Conservation (phyloP, 2,329 filamentous ascomycete species). For the Fusarium concolor region DNA sequence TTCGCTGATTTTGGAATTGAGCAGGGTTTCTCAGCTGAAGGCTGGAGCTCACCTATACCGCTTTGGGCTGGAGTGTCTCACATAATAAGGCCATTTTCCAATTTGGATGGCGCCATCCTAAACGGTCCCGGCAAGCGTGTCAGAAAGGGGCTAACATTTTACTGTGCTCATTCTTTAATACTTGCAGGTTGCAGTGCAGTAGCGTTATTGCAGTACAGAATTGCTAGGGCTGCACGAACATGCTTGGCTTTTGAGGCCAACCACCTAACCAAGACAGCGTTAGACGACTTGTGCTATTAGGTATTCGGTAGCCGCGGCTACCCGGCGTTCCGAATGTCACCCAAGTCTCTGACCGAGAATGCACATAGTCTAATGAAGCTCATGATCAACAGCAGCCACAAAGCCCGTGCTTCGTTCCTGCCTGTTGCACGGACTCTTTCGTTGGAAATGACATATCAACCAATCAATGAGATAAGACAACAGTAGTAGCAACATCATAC, state of each 20-base stretch:
- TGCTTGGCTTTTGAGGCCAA: neutral
- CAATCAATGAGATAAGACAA: no score
- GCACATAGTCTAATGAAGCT: no score
- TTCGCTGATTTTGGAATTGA: neutral
- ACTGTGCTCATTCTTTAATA: neutral
- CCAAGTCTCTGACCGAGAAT: no score
- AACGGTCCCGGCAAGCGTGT: fast-evolving
- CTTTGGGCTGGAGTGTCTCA: neutral
- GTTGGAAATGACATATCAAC: no score
- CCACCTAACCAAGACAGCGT: neutral
- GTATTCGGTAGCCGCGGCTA: no score
- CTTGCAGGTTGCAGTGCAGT: no score
- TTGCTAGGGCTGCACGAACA: neutral
- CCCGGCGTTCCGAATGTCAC: no score
- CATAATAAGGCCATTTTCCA: neutral
- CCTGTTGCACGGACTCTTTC: no score
- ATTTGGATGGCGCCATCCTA: neutral
- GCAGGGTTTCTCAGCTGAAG: neutral
- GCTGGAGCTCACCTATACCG: neutral
- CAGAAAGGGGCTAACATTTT: neutral
- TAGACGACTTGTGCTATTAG: neutral
- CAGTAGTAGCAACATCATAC: no score
- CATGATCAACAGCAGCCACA: no score
- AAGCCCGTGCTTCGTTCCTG: no score
- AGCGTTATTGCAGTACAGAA: neutral